Conservation (phyloP, 345 rosid genomes). For the Citrus glauca region DNA sequence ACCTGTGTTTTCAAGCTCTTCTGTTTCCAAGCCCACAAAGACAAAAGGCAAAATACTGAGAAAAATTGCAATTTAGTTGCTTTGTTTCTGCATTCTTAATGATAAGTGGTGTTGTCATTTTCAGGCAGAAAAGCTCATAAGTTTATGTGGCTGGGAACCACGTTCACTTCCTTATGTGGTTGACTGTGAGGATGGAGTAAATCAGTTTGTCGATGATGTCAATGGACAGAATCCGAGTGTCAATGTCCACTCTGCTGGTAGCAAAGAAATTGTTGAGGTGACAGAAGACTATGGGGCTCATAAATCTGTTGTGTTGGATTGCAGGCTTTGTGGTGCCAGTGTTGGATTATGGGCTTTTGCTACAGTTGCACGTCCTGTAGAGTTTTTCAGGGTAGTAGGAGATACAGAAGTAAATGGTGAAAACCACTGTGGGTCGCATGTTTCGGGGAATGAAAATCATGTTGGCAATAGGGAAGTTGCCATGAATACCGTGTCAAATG, state of each 20-base stretch:
- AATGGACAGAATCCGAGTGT: constrained; percentile 34
- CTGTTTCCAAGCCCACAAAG: background rate
- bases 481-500: constrained; percentile 19
- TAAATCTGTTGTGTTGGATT: constrained; percentile 75
- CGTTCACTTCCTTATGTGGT: constrained; percentile 73
- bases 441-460: constrained; percentile 23
- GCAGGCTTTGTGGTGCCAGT: constrained; percentile 91
- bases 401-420: constrained; percentile 40
- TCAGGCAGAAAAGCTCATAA: constrained; percentile 76
- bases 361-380: constrained; percentile 60
- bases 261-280: constrained; percentile 30
- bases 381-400: constrained; percentile 70
- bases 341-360: constrained; percentile 91
- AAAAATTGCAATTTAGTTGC: background rate
- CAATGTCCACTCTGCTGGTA: constrained; percentile 15
- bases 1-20: background rate
- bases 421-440: constrained; percentile 25
- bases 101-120: constrained; percentile 15
- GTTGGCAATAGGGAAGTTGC: constrained; percentile 9
- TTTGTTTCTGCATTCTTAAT: constrained; percentile 10
- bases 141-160: constrained; percentile 97
- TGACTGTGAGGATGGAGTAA: constrained; percentile 48
- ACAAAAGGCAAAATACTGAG: background rate
- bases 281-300: constrained; percentile 24
- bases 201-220: constrained; percentile 30